phyloP scores from a whole-genome alignment of 306 rosid genomes.

The Inga laurina region DNA sequence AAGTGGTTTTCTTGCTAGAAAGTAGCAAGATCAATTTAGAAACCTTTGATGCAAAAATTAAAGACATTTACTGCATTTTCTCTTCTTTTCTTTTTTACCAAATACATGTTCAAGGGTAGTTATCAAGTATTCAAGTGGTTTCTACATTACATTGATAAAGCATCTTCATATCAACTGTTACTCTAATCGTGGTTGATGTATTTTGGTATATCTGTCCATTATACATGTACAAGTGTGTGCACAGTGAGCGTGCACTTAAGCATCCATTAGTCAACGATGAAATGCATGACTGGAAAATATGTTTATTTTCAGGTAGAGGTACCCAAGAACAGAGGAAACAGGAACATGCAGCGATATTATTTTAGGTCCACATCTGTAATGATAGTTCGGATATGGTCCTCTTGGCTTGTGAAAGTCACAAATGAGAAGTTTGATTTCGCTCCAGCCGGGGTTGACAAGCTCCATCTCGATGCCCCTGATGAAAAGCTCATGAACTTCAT shows the following conservation, averaged over 20 bases:
- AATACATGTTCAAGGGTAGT: not conserved
- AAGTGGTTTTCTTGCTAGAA: constrained; percentile 17
- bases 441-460: constrained; percentile 69
- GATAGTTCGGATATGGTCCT: constrained; percentile 92
- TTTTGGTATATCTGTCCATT: not conserved
- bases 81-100: not conserved
- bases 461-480: constrained; percentile 88
- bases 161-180: not conserved
- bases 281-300: constrained; percentile 21
- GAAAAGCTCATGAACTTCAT: constrained; percentile 62
- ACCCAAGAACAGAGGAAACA: constrained; percentile 89
- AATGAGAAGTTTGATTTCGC: constrained; percentile 68
- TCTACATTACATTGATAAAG: not conserved
- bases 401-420: constrained; percentile 84
- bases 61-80: not conserved
- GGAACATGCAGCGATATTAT: constrained; percentile 76
- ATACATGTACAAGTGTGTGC: not conserved
- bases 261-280: constrained; percentile 11
- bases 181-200: not conserved
- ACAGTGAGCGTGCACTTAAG: not conserved
- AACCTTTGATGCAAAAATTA: not conserved
- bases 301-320: constrained; percentile 69
- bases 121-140: not conserved
- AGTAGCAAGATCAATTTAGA: not conserved
- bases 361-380: constrained; percentile 69